These are phyloP conservation scores for Ilyonectria destructans DNA, from an alignment of 2,329 filamentous ascomycete species.

Conservation along the genomic window DNA sequence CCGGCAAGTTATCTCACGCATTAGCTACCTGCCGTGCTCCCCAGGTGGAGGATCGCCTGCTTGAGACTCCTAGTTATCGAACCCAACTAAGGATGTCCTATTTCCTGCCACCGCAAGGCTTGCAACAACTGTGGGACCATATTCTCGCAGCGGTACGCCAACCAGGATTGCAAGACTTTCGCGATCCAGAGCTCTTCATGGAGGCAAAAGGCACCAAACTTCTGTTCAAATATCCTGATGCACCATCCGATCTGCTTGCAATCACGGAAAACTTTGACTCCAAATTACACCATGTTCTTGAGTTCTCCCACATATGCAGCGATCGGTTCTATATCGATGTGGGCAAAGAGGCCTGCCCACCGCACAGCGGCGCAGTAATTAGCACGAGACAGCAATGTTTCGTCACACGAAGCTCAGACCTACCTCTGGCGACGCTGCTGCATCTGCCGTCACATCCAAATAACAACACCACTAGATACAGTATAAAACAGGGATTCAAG, in stretches of 20 bases:
- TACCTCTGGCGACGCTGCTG: too few species aligned
- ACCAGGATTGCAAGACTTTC: constrained; percentile 17
- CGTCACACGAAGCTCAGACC: too few species aligned
- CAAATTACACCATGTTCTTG: constrained; percentile 4
- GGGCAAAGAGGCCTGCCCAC: constrained; percentile 21
- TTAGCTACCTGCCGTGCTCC: constrained; percentile 28
- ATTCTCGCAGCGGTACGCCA: constrained; percentile 17
- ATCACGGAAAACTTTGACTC: constrained; percentile 3
- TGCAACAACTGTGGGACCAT: constrained; percentile 23
- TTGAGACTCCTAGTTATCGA: constrained; percentile 25
- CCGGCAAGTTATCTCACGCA: constrained; percentile 33
- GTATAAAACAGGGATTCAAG: too few species aligned
- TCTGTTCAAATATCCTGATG: background rate
- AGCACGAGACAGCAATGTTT: too few species aligned
- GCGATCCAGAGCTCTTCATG: constrained; percentile 17
- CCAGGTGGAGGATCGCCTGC: constrained; percentile 2
- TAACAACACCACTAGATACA: too few species aligned
- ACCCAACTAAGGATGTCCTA: constrained; percentile 26
- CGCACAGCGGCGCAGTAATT: background rate
- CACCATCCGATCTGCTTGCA: background rate
- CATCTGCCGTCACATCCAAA: too few species aligned
- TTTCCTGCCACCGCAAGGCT: constrained; percentile 24
- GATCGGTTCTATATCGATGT: constrained; percentile 22
- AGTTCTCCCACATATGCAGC: constrained; percentile 23
- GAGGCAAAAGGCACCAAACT: constrained; percentile 2